Base-by-base conservation (phyloP, 2,329 filamentous ascomycete species). In the Xylariales sp. region DNA sequence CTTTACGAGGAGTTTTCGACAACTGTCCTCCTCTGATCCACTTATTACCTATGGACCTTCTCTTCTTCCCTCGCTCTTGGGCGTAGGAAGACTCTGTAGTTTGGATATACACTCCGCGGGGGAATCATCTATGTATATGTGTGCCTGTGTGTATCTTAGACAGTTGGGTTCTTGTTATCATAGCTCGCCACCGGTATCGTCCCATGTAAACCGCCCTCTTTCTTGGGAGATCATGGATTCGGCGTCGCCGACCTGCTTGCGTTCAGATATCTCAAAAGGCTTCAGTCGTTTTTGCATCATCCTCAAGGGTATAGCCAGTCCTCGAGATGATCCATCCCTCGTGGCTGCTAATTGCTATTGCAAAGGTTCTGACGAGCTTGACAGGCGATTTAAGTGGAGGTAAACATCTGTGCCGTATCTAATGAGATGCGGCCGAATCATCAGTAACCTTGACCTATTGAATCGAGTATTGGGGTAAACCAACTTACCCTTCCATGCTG, bases 341-440 rank as follows among this genome's bases (percentile, higher is more conserved):
- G 90, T 94, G 91, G 93, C 91, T 86, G 91, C 90, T 94, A 89
- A 88, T 89, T 90, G 86, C 88, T 96, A 98, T 93, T 97, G 95
- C 59, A 99, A 86, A 72, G 96, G 96, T 81, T 99, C 96, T 32
- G 94, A 97, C 45, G 93, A 97, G 73, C 93, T 97, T 50, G 94
- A 97, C 32, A 99, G 87, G 64, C 96, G 90, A 83, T 99, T 99
- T 58, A 99, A 89, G 80, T 99, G 96, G 55, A 99, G 91, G 82
- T 99, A 99, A 60, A 98, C 96, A 78, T 99, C 96, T 58, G 96
- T 99, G 72, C 96, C 96, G 81, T 99, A 99, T 67, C 95, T 97
- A 74, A 54, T 10, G 9, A 10, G 57, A 14, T 7, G 58, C 12
- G 16, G 12, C 4, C 1, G 9, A 28, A 7, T 18, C 18, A 43